Evolutionary conservation across 768 basidiomycete species (phyloP).

Genomic region (Chalciporus chontae): DNA sequence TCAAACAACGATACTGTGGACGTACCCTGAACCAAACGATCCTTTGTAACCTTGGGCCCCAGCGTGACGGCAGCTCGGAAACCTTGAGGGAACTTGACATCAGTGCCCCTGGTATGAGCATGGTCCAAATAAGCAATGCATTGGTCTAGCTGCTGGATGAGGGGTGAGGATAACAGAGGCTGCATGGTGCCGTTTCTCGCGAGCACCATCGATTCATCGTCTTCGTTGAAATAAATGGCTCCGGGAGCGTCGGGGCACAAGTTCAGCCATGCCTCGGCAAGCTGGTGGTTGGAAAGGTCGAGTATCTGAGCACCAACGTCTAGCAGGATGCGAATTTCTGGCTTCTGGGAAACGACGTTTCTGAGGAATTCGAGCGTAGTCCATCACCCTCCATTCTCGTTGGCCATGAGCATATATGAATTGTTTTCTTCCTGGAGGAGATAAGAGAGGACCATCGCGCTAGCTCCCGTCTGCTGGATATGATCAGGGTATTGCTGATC

Average conservation of each 20-base stretch:
- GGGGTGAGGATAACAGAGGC: slow-evolving; percentile 26
- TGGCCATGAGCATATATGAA: slow-evolving; percentile 9
- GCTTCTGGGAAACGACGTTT: slow-evolving; percentile 29
- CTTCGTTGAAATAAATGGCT: slow-evolving; percentile 26
- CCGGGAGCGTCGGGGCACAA: slow-evolving; percentile 6
- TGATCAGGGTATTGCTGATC: slow-evolving; percentile 21
- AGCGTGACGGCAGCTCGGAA: slow-evolving; percentile 34
- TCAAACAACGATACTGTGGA: neutral
- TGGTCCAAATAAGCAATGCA: slow-evolving; percentile 37
- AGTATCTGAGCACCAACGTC: slow-evolving; percentile 57
- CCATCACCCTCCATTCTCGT: neutral
- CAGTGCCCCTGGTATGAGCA: slow-evolving; percentile 37
- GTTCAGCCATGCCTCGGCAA: slow-evolving; percentile 41
- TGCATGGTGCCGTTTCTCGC: slow-evolving; percentile 17
- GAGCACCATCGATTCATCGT: slow-evolving; percentile 29
- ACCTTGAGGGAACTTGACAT: slow-evolving; percentile 29
- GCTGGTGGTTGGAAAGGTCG: slow-evolving; percentile 39
- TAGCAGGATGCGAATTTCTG: slow-evolving; percentile 41
- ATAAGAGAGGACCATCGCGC: slow-evolving; percentile 35
- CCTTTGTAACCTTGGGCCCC: slow-evolving; percentile 35
- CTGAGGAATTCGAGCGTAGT: slow-evolving; percentile 16
- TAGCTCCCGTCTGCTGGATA: slow-evolving; percentile 31
- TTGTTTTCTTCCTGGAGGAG: slow-evolving; percentile 23
- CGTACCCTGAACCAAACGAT: slow-evolving; percentile 32
- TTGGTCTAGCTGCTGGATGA: slow-evolving; percentile 22